phyloP scores from a whole-genome alignment of 306 rosid species.

The Prinsepia uniflora region DNA sequence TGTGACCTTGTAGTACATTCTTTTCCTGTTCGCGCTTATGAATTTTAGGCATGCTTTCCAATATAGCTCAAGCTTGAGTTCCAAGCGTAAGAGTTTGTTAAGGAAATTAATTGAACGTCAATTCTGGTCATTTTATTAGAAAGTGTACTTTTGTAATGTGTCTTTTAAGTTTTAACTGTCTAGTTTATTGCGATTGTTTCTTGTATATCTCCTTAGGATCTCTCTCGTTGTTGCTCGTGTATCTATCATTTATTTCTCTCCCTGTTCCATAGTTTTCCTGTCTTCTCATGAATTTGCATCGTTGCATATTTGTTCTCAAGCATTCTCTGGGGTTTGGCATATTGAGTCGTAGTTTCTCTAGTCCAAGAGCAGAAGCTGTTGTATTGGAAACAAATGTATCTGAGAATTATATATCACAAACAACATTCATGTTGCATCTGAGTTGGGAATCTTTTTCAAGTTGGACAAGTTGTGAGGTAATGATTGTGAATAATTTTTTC shows the following conservation, averaged over 20 bases:
- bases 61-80: background rate
- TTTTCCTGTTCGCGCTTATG: background rate
- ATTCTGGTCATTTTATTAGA: background rate
- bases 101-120: background rate
- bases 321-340: too few relatives aligned
- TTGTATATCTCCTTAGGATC: background rate
- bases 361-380: too few relatives aligned
- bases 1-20: background rate
- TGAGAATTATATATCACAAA: background rate
- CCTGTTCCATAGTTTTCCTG: background rate
- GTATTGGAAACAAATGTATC: background rate
- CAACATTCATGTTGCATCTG: background rate
- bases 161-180: background rate
- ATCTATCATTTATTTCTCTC: background rate
- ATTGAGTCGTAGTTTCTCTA: too few relatives aligned
- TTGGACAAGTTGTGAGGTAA: background rate
- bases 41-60: background rate
- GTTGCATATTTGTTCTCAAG: background rate
- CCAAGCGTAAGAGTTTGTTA: background rate
- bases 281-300: background rate
- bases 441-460: background rate
- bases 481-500: too few relatives aligned
- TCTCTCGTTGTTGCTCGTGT: background rate
- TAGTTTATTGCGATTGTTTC: background rate
- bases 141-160: background rate